Evolutionary conservation across 2,329 filamentous ascomycete species (phyloP).

Genomic region (Trichoderma sp.): DNA sequence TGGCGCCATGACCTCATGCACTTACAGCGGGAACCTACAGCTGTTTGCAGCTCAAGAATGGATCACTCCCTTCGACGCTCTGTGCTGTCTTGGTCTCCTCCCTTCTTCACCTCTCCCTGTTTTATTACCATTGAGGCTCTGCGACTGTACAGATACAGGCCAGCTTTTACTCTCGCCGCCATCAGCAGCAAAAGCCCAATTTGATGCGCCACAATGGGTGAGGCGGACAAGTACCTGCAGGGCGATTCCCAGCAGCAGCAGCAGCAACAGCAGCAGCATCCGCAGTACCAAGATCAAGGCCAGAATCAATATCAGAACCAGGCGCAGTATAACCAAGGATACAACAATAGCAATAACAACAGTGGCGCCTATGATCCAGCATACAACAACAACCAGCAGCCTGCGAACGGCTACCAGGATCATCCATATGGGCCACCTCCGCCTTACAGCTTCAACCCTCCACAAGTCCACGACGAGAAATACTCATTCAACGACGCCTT

Average conservation of each 20-base stretch:
- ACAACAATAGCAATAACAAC: background rate
- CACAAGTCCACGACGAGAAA: constrained; percentile 45
- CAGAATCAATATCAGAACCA: constrained; percentile 26
- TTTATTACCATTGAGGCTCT: background rate
- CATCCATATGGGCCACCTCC: constrained; percentile 31
- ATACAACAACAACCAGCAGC: constrained; percentile 6
- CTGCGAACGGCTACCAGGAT: background rate
- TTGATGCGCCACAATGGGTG: constrained; percentile 32
- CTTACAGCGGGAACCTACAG: background rate
- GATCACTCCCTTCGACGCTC: background rate
- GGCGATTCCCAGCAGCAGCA: constrained; percentile 18
- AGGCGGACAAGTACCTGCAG: constrained; percentile 35
- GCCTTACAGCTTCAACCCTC: constrained; percentile 38
- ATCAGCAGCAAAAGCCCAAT: background rate
- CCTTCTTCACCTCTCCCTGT: background rate
- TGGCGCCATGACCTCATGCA: constrained; percentile 21
- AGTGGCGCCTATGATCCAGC: constrained; percentile 8
- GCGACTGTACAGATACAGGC: background rate
- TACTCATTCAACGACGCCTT: constrained; percentile 76
- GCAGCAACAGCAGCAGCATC: background rate
- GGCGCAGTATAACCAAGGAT: constrained; percentile 21
- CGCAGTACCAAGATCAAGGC: constrained; percentile 18
- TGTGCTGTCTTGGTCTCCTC: background rate
- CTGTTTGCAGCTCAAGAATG: constrained; percentile 5
- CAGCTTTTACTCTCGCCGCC: background rate